Percentiles rank a stretch among this genome's conserved stretches.
Conservation (phyloP, 192 early-diverging fungal species). For the Backusella macrospora region DNA sequence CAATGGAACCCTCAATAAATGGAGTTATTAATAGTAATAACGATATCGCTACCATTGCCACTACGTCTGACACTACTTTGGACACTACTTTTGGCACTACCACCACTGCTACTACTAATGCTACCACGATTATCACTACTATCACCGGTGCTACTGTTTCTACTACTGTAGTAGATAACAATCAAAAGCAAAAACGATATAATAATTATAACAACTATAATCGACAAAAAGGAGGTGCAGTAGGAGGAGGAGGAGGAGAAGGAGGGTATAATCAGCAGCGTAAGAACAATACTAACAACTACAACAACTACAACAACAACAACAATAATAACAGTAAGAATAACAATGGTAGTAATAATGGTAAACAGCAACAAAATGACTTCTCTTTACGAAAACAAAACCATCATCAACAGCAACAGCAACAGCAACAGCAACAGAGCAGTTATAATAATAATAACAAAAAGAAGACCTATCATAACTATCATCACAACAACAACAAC, state of each 20-base stretch:
- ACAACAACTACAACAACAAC: conserved; percentile 6
- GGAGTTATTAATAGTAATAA: neutral
- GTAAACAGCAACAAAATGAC: no score
- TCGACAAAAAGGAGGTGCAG: neutral
- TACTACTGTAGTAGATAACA: neutral
- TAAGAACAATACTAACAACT: neutral
- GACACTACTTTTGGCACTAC: neutral
- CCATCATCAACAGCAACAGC: neutral
- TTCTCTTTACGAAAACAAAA: conserved; percentile 2
- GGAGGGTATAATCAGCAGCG: conserved; percentile 2
- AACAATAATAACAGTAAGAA: neutral
- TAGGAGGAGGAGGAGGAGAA: neutral
- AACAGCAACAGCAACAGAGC: neutral
- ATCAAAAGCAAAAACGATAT: neutral
- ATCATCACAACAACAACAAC: neutral
- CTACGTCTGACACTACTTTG: neutral
- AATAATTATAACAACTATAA: neutral
- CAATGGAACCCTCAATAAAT: neutral
- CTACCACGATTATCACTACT: neutral
- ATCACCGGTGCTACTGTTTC: neutral
- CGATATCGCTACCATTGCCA: neutral
- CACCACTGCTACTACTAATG: neutral
- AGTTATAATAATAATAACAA: neutral
- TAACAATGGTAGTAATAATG: neutral
- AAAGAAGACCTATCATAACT: neutral